phyloP scores from a whole-genome alignment of 2,329 filamentous ascomycete genomes.

The Sclerotinia spermophila region DNA sequence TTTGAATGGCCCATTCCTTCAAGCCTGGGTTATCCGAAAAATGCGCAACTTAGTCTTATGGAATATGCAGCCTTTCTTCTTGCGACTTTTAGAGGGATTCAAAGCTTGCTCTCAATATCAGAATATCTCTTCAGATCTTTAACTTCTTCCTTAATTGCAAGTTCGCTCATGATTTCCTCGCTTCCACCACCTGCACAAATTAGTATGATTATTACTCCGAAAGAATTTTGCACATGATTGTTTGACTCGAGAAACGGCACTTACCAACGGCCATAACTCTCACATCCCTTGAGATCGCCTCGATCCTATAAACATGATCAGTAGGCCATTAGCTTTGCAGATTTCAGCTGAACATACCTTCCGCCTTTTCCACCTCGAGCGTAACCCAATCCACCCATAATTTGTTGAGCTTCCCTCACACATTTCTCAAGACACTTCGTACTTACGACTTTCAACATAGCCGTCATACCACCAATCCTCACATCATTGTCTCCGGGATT shows the following conservation, averaged over 20 bases:
- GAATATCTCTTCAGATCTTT: conserved; percentile 34
- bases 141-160: conserved; percentile 35
- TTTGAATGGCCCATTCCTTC: too few species aligned
- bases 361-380: conserved; percentile 47
- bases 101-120: conserved; percentile 26
- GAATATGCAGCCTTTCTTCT: not conserved
- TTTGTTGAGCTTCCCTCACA: conserved; percentile 52
- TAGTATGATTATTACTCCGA: conserved; percentile 1
- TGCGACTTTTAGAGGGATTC: not conserved
- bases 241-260: conserved; percentile 10
- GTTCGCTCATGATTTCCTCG: conserved; percentile 37
- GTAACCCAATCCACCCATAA: conserved; percentile 52
- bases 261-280: conserved; percentile 43
- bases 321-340: not conserved
- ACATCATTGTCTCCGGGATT: conserved; percentile 33
- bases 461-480: conserved; percentile 50
- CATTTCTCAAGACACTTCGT: conserved; percentile 51
- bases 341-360: conserved; percentile 25
- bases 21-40: too few species aligned
- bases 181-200: conserved; percentile 34
- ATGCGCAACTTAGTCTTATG: not conserved
- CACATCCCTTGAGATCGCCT: conserved; percentile 51
- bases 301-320: conserved; percentile 39
- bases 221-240: not conserved
- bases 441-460: conserved; percentile 49